Conservation (phyloP, 768 basidiomycete species). For the Tylopilus vinaceipallidus region DNA sequence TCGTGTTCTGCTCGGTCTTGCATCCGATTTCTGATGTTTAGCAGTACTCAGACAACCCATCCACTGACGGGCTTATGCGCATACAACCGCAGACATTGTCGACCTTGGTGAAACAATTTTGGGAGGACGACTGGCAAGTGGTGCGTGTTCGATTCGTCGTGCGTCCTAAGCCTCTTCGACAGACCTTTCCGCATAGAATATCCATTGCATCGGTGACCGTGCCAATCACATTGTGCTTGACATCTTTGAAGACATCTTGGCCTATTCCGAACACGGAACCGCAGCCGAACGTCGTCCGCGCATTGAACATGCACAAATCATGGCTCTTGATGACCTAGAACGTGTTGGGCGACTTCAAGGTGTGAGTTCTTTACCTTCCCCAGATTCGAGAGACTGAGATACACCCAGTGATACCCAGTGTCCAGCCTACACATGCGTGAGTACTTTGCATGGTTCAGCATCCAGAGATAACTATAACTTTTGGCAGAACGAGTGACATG, state of each 20-base stretch:
- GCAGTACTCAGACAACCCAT: slow-evolving; percentile 73
- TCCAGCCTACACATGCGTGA: slow-evolving; percentile 91
- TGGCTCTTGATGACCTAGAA: slow-evolving; percentile 66
- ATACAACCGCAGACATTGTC: slow-evolving; percentile 51
- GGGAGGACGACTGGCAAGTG: slow-evolving; percentile 78
- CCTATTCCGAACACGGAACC: slow-evolving; percentile 19
- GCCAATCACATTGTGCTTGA: slow-evolving; percentile 84
- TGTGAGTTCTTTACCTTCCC: slow-evolving; percentile 28
- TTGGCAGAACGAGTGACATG: slow-evolving; percentile 80
- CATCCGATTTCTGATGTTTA: not conserved
- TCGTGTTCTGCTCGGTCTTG: not conserved
- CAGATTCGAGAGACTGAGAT: not conserved
- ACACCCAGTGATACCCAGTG: slow-evolving; percentile 75
- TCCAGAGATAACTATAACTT: not conserved
- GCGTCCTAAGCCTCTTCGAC: not conserved
- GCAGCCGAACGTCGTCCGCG: slow-evolving; percentile 60
- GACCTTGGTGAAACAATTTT: slow-evolving; percentile 57
- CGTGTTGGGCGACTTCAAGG: slow-evolving; percentile 74
- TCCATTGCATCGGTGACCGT: slow-evolving; percentile 86
- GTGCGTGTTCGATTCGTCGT: slow-evolving; percentile 44
- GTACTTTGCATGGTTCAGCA: slow-evolving; percentile 19
- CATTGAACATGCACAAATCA: slow-evolving; percentile 92
- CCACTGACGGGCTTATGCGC: slow-evolving; percentile 68
- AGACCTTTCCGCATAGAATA: slow-evolving; percentile 52
- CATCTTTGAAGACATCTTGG: slow-evolving; percentile 69